Evolutionary conservation across 495 filamentous ascomycete genomes (phyloP), one percentile per base, ranked within the genome.

Genomic region (Neurospora sp.): DNA sequence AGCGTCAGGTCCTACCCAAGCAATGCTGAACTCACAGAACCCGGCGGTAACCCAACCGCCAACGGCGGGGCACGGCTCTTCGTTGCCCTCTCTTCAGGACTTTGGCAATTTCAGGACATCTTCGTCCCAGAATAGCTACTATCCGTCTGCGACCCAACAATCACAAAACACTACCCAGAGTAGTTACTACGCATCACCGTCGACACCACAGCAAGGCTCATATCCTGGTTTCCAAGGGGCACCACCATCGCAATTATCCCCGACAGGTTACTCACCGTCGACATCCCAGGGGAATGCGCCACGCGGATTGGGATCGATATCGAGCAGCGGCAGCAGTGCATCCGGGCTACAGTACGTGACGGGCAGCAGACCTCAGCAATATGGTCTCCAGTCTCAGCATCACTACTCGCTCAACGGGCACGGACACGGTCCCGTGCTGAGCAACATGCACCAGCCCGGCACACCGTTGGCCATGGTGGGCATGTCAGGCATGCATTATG

Each of bases 401-500:
- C 53, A 35, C 53, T 65, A 65, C 53, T 65, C 53, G 53, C 53
- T 65, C 4, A 71, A 76, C 44, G 72, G 70, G 35, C 71, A 71
- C 14, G 70, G 76, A 4, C 87, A 91, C 8, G 92, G 91, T 0
- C 89, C 93, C 0, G 89, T 97, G 14, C 87, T 94, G 84, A 90
- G 91, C 53, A 88, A 88, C 72, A 92, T 95, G 79, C 83, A 93
- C 39, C 90, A 93, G 76, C 94, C 94, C 2, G 88, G 88, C 39
- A 84, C 86, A 3, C 90, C 89, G 68, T 87, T 96, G 81, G 83
- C 90, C 10, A 79, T 95, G 42, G 85, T 96, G 53, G 89, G 90
- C 27, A 84, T 86, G 12, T 85, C 93, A 83, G 86, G 88, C 72
- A 82, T 81, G 72, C 79, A 78, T 68, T 85, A 85, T 71, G 73